A percentile compares a stretch with the other conserved stretches of the same genome.
Conservation (phyloP, 2,329 filamentous ascomycete genomes). For the Fusarium sp. region DNA sequence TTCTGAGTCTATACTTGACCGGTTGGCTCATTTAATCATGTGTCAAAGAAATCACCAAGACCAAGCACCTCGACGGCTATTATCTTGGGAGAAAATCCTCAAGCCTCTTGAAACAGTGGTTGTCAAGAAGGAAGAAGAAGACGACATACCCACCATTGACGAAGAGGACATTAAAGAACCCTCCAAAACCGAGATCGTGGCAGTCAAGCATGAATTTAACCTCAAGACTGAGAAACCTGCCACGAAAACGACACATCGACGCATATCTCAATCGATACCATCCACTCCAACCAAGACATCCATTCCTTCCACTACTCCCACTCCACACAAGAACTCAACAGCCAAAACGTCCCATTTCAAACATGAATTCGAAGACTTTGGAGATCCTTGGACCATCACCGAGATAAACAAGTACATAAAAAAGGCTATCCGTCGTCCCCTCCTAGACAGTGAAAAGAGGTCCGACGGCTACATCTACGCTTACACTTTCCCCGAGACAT, state of each 20-base stretch:
- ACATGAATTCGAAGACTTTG: slow-evolving; percentile 38
- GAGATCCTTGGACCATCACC: neutral
- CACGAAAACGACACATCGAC: neutral
- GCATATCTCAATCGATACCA: neutral
- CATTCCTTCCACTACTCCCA: neutral
- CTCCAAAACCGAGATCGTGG: neutral
- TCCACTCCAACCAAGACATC: neutral
- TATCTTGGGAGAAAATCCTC: slow-evolving; percentile 29
- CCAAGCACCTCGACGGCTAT: neutral
- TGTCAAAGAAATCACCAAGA: slow-evolving; percentile 9
- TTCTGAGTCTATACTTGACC: slow-evolving; percentile 21
- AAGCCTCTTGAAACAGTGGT: neutral
- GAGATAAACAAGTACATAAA: slow-evolving; percentile 37
- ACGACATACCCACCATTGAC: neutral
- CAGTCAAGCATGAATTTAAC: slow-evolving; percentile 1
- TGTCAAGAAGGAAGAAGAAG: slow-evolving; percentile 24
- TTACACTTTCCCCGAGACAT: slow-evolving; percentile 40
- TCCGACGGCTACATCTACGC: slow-evolving; percentile 41
- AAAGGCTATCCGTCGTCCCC: slow-evolving; percentile 13
- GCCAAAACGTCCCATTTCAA: neutral
- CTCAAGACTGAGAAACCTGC: neutral
- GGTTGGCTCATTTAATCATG: slow-evolving; percentile 35
- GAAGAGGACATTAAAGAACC: neutral
- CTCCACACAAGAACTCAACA: neutral
- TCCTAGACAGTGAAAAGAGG: neutral